A percentile compares a stretch with the other conserved stretches of the same genome.
phyloP scores from a whole-genome alignment of 2,329 filamentous ascomycete genomes.

The Westerdykella aurantiaca region DNA sequence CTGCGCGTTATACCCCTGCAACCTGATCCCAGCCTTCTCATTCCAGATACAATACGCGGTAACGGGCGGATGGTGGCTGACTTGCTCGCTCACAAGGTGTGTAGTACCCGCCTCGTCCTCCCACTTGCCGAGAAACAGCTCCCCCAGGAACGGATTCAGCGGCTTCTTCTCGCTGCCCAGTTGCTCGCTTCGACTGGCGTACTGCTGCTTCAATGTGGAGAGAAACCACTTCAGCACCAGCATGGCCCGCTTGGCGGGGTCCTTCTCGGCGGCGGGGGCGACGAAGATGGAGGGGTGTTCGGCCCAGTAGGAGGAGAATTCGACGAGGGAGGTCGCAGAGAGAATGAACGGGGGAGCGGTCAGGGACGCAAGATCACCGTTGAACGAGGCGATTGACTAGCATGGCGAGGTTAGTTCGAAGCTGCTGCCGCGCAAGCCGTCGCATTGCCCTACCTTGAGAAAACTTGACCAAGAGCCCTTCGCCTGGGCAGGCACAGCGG shows the following conservation, averaged over 20 bases:
- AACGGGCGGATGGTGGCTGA: constrained; percentile 86
- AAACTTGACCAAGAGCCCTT: constrained; percentile 48
- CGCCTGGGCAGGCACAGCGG: constrained; percentile 42
- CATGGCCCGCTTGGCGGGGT: constrained; percentile 75
- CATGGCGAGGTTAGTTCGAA: constrained; percentile 6
- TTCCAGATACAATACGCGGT: constrained; percentile 94
- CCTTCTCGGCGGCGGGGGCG: constrained; percentile 71
- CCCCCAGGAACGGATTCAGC: constrained; percentile 90
- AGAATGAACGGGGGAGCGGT: constrained; percentile 54
- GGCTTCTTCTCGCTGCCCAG: constrained; percentile 95
- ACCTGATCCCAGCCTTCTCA: constrained; percentile 67
- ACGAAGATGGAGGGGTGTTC: constrained; percentile 62
- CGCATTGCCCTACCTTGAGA: constrained; percentile 38
- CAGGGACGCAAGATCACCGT: constrained; percentile 52
- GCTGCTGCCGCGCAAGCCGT: not conserved
- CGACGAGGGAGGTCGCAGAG: constrained; percentile 50
- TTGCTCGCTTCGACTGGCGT: constrained; percentile 68
- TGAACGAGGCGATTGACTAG: constrained; percentile 50
- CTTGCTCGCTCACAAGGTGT: constrained; percentile 86
- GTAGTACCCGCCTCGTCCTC: constrained; percentile 75
- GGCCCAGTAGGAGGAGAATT: constrained; percentile 55
- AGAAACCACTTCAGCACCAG: constrained; percentile 96
- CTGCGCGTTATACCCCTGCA: constrained; percentile 87
- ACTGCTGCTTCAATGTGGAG: constrained; percentile 85
- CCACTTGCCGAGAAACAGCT: constrained; percentile 92